Percentiles rank a stretch among this genome's conserved stretches.
These are phyloP conservation scores for Calonectria pseudoturangicola DNA, from an alignment of 2,329 filamentous ascomycete species.

Conservation along the genomic window DNA sequence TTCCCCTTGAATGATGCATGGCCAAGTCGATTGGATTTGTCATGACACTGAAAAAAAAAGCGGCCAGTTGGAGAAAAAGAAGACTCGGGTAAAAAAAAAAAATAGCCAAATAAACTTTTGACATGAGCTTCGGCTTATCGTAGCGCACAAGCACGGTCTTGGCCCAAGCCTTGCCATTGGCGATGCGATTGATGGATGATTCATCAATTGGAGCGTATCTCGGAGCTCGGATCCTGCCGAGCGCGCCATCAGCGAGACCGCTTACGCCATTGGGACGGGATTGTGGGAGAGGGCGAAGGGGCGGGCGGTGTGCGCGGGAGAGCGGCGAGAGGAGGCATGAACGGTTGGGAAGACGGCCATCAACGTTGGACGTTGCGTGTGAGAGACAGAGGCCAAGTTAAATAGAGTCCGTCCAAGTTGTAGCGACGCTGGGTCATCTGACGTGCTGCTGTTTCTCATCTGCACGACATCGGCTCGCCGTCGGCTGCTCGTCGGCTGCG, in stretches of 20 bases:
- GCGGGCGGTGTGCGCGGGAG: not conserved
- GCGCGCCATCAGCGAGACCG: constrained; percentile 36
- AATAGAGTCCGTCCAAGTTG: constrained; percentile 11
- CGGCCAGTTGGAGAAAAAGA: not conserved
- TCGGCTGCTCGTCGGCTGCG: constrained; percentile 34
- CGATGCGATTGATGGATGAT: constrained; percentile 31
- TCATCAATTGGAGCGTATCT: constrained; percentile 34
- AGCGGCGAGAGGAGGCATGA: no score
- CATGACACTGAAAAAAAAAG: not conserved
- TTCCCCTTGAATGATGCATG: constrained; percentile 2
- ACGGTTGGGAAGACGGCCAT: not conserved
- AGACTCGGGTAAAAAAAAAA: not conserved
- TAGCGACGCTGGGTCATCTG: constrained; percentile 23
- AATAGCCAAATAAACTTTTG: constrained; percentile 15
- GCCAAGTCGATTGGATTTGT: constrained; percentile 16
- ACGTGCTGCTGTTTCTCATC: constrained; percentile 23
- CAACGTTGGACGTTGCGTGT: constrained; percentile 9
- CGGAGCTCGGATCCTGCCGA: constrained; percentile 32
- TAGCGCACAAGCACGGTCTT: constrained; percentile 9
- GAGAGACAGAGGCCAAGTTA: not conserved
- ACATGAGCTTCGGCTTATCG: constrained; percentile 23
- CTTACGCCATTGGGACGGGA: constrained; percentile 33
- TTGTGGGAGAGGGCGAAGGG: not conserved
- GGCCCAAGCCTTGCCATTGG: constrained; percentile 6
- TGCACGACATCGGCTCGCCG: constrained; percentile 33